Base-by-base conservation (phyloP, 768 basidiomycete species). In the Paxillus involutus region DNA sequence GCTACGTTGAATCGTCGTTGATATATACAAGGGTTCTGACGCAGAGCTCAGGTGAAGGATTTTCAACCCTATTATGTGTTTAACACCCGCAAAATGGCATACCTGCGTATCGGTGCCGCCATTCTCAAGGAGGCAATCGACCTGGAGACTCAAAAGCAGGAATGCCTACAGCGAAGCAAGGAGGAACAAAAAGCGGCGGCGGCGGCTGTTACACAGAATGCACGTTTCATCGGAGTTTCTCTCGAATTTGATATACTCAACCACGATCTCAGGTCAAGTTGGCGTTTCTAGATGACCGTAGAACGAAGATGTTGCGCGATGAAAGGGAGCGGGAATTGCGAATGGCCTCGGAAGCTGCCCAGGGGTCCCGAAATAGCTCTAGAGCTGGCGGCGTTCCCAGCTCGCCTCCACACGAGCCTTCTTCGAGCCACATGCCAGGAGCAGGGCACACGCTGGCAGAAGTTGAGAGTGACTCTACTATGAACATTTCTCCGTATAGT, bases 211-310 rank as follows among this genome's bases (percentile, higher is more conserved):
- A 78, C 82, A 32, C 75, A 81, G 55, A 84, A 82, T 73, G 90
- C 84, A 49, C 24, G 62, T 62, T 10, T 24, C 44, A 19, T 47
- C 16, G 17, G 16, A 8, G 8, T 24, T 12, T 52, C 12, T 17
- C 21, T 19, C 3, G 2, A 9, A 13, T 39, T 46, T 16, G 44
- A 49, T 21, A 49, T 48, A 47, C 49, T 49, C 57, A 59, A 8
- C 8, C 17, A 14, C 13, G 32, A 36, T 16, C 51, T 2, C 58
- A 92, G 91, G 84, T 88, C n/a, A 89, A 84, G 65, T 69, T 91
- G 47, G 86, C 86, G 2, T 92, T 82, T 65, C 77, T 91, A 62
- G 91, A 94, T 44, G 91, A 94, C 64, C 80, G 91, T 47, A 85
- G 77, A 63, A 70, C 73, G 1, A 86, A 84, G 62, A 66, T 71